A percentile compares a stretch with the other conserved stretches of the same genome.
Evolutionary conservation across 2,329 filamentous ascomycete genomes (phyloP).

Genomic region (Arthrobotrys musiformis): DNA sequence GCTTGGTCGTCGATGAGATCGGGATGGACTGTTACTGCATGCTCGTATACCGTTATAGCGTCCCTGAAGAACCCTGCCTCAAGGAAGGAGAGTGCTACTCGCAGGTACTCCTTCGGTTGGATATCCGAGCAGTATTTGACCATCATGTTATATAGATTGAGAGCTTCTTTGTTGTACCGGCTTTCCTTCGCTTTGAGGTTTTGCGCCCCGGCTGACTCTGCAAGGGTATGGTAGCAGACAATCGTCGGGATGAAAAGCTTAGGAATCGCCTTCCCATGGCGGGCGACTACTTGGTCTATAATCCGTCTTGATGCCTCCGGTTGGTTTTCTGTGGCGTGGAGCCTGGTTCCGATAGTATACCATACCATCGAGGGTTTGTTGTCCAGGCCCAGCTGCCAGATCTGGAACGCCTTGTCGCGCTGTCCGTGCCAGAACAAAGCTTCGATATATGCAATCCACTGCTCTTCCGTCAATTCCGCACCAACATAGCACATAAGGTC

Average conservation of each 20-base stretch:
- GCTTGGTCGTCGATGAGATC: conserved; percentile 41
- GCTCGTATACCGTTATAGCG: conserved; percentile 42
- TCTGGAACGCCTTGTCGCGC: conserved; percentile 39
- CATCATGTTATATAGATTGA: conserved; percentile 38
- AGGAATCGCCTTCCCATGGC: conserved; percentile 18
- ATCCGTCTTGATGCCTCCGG: conserved; percentile 33
- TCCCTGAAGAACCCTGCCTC: conserved; percentile 42
- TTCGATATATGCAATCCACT: conserved; percentile 49
- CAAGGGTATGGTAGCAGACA: conserved; percentile 44
- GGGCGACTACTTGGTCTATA: conserved; percentile 26
- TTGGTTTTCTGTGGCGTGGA: conserved; percentile 49
- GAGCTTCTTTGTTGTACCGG: conserved; percentile 39
- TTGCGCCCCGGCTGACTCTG: conserved; percentile 28
- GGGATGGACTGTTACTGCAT: conserved; percentile 29
- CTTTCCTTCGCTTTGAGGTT: conserved; percentile 34
- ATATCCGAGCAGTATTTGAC: conserved; percentile 35
- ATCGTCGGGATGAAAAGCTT: conserved; percentile 46
- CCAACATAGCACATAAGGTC: conserved; percentile 47
- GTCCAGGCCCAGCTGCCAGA: conserved; percentile 33
- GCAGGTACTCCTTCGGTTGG: conserved; percentile 40
- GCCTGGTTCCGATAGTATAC: conserved; percentile 39
- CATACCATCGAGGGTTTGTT: conserved; percentile 37
- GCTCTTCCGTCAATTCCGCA: conserved; percentile 31
- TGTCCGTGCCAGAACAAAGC: conserved; percentile 49
- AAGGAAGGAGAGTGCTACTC: conserved; percentile 45